Evolutionary conservation across 768 basidiomycete genomes (phyloP).

Genomic region (Tephrocybe sp.): DNA sequence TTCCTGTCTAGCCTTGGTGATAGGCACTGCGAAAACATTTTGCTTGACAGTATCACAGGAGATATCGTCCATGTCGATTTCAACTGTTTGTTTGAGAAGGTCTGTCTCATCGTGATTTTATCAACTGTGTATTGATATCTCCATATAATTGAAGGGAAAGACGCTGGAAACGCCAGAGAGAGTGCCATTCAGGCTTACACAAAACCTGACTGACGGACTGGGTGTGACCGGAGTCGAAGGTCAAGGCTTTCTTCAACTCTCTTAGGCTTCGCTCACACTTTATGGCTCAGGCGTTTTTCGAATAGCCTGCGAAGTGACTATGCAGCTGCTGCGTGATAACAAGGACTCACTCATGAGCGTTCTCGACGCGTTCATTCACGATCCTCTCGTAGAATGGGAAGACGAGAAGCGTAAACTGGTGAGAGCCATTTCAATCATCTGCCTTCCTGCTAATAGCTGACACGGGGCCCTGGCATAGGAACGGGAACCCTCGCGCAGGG

Average conservation of each 20-base stretch:
- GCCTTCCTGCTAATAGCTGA: too few species aligned
- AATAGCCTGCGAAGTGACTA: conserved; percentile 85
- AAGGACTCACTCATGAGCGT: conserved; percentile 94
- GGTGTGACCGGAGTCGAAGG: conserved; percentile 95
- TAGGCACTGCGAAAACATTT: conserved; percentile 94
- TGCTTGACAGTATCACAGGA: conserved; percentile 85
- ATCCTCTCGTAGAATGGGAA: conserved; percentile 96
- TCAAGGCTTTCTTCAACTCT: conserved; percentile 20
- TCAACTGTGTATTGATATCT: too few species aligned
- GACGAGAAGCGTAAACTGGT: conserved; percentile 73
- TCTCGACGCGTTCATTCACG: conserved; percentile 94
- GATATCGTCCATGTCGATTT: conserved; percentile 97
- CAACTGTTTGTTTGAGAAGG: conserved; percentile 97
- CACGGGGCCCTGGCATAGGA: conserved; percentile 32
- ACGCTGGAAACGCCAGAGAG: conserved; percentile 84
- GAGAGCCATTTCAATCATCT: background rate
- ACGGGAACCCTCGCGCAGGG: conserved; percentile 39
- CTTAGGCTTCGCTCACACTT: background rate
- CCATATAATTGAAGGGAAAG: conserved; percentile 53
- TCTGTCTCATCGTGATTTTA: conserved; percentile 30
- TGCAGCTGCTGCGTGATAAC: conserved; percentile 85
- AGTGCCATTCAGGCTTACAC: conserved; percentile 93
- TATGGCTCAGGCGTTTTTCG: conserved; percentile 73
- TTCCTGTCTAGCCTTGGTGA: conserved; percentile 80
- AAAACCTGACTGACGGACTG: conserved; percentile 89